Evolutionary conservation across 352 stramenopile species (phyloP).

Genomic region (Peronospora tabacina): DNA sequence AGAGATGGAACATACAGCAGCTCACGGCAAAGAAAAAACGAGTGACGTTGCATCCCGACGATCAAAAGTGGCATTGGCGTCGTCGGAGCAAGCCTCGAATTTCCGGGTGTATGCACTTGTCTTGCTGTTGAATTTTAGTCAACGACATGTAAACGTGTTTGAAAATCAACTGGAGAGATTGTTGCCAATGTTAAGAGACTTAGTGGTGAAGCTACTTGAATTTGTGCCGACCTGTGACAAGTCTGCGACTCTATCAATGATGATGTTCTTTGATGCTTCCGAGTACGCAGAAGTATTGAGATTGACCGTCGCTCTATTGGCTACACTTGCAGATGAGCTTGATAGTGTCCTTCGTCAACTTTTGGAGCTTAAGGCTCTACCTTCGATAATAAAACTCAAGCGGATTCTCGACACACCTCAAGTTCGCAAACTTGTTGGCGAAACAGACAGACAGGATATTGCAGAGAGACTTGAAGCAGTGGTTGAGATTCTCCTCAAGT

Average conservation of each 20-base stretch:
- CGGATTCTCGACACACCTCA: constrained; percentile 20
- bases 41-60: constrained; percentile 1
- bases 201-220: constrained; percentile 28
- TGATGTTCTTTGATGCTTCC: constrained; percentile 15
- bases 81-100: constrained; percentile 52
- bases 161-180: constrained; percentile 18
- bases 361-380: constrained; percentile 36
- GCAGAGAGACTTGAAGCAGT: constrained; percentile 30
- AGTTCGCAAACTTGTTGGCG: constrained; percentile 13
- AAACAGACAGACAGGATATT: constrained; percentile 23
- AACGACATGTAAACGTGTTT: constrained; percentile 41
- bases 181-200: constrained; percentile 32
- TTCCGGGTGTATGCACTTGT: constrained; percentile 64
- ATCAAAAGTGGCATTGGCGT: constrained; percentile 16
- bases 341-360: constrained; percentile 25
- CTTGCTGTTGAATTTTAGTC: constrained; percentile 66
- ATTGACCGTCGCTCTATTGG: constrained; percentile 44
- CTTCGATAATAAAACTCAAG: constrained; percentile 29
- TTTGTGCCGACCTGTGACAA: constrained; percentile 6
- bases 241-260: background rate
- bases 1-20: background rate
- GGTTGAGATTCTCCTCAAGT: constrained; percentile 24
- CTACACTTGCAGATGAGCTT: constrained; percentile 41
- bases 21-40: constrained; percentile 1
- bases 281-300: constrained; percentile 59